Conservation (phyloP, 768 basidiomycete species). For the Filobasidium wieringae region DNA sequence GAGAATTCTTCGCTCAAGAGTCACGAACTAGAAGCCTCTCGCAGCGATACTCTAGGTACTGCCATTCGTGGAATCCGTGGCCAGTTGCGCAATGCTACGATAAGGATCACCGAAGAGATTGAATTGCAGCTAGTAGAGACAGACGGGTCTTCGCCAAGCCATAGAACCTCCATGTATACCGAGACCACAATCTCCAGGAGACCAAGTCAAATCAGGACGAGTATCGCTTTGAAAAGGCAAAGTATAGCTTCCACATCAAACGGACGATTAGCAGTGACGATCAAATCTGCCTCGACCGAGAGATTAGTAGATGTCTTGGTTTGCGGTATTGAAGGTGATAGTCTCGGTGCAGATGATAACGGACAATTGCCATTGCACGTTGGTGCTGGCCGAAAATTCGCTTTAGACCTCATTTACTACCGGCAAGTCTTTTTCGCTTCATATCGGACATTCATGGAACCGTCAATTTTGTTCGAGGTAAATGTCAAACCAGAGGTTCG, state of each 20-base stretch:
- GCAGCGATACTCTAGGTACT: neutral
- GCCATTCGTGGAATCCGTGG: neutral
- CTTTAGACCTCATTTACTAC: neutral
- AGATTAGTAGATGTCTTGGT: constrained; percentile 6
- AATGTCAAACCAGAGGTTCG: neutral
- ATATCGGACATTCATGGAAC: constrained; percentile 2
- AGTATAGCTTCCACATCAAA: neutral
- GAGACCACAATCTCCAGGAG: neutral
- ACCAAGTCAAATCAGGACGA: neutral
- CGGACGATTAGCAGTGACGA: neutral
- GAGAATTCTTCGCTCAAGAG: neutral
- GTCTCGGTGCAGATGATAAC: neutral
- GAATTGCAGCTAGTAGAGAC: neutral
- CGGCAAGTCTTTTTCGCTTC: constrained; percentile 4
- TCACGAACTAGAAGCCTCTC: neutral
- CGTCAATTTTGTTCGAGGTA: constrained; percentile 7
- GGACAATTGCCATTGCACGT: neutral
- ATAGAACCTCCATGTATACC: neutral
- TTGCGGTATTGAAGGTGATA: constrained; percentile 1
- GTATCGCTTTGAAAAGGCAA: neutral
- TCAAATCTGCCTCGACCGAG: constrained; percentile 8
- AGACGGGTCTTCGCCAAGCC: neutral
- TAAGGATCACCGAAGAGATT: neutral
- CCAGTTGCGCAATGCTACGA: neutral
- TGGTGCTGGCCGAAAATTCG: neutral